Conservation (phyloP, 2,329 filamentous ascomycete species). For the Aspergillus sp. region DNA sequence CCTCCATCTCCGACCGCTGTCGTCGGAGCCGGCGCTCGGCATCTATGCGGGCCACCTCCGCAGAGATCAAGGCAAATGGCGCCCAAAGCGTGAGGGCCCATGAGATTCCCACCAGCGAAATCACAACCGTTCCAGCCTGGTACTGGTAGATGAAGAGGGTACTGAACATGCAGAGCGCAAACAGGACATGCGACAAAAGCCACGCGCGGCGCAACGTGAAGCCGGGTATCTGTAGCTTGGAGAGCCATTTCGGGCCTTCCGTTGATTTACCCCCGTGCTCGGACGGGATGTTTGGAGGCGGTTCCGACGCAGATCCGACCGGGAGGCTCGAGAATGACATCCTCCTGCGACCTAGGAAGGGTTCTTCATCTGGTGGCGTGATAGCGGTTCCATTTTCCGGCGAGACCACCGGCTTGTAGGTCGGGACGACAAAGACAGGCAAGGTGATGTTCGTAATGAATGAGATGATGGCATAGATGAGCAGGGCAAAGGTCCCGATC, state of each 20-base stretch:
- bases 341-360: conserved; percentile 18
- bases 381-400: conserved; percentile 7
- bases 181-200: conserved; percentile 81
- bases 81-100: conserved; percentile 95
- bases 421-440: conserved; percentile 80
- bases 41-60: conserved; percentile 83
- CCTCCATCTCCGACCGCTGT: conserved; percentile 32
- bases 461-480: conserved; percentile 84
- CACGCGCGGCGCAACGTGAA: conserved; percentile 86
- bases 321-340: conserved; percentile 32
- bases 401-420: conserved; percentile 51
- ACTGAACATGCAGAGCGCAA: conserved; percentile 75
- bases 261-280: conserved; percentile 8
- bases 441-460: conserved; percentile 77
- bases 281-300: conserved; percentile 22
- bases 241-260: conserved; percentile 44
- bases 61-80: conserved; percentile 90
- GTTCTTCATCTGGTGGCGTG: conserved; percentile 16
- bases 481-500: conserved; percentile 81
- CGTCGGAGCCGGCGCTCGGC: conserved; percentile 57
- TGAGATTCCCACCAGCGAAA: conserved; percentile 79
- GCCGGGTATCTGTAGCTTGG: conserved; percentile 70
- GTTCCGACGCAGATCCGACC: conserved; percentile 29
- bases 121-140: conserved; percentile 68
- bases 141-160: conserved; percentile 76